Evolutionary conservation across 108 stramenopile species (phyloP).

Genomic region (Nannochloropsis oceanica): DNA sequence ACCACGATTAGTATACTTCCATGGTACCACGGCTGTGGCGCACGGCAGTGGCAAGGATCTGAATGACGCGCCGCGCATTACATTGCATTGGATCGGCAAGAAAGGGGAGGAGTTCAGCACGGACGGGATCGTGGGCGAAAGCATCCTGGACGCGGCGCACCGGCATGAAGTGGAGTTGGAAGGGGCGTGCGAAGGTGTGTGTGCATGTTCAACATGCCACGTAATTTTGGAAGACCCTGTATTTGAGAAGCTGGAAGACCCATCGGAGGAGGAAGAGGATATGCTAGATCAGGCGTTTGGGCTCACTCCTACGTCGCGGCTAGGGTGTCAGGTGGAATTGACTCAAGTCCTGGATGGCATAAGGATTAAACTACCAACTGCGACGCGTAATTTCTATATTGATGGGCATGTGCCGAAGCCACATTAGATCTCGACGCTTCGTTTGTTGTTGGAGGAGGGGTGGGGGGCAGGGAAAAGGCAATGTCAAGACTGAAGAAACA

Average conservation of each 20-base stretch:
- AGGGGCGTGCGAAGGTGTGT: constrained; percentile 96
- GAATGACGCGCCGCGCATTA: not conserved
- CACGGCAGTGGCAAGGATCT: not conserved
- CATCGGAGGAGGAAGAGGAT: constrained; percentile 58
- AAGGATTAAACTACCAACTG: constrained; percentile 59
- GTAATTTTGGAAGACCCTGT: constrained; percentile 63
- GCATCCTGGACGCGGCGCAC: constrained; percentile 7
- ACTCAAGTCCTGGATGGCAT: constrained; percentile 72
- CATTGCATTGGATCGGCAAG: not conserved
- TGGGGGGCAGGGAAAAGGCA: no score
- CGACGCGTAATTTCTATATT: constrained; percentile 92
- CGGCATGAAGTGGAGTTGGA: constrained; percentile 36
- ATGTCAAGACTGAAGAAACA: no score
- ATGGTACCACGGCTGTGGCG: not conserved
- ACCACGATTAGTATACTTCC: not conserved
- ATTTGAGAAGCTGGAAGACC: constrained; percentile 53
- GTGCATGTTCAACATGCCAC: constrained; percentile 94
- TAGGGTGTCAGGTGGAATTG: constrained; percentile 84
- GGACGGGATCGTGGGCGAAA: not conserved
- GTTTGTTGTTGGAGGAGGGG: no score
- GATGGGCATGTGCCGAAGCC: constrained; percentile 96
- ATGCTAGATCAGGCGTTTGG: constrained; percentile 99
- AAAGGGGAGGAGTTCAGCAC: not conserved
- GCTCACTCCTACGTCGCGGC: constrained; percentile 59
- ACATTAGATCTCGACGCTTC: constrained; percentile 41